Base-by-base conservation (phyloP, 768 basidiomycete species). In the Boletus rex-veris region DNA sequence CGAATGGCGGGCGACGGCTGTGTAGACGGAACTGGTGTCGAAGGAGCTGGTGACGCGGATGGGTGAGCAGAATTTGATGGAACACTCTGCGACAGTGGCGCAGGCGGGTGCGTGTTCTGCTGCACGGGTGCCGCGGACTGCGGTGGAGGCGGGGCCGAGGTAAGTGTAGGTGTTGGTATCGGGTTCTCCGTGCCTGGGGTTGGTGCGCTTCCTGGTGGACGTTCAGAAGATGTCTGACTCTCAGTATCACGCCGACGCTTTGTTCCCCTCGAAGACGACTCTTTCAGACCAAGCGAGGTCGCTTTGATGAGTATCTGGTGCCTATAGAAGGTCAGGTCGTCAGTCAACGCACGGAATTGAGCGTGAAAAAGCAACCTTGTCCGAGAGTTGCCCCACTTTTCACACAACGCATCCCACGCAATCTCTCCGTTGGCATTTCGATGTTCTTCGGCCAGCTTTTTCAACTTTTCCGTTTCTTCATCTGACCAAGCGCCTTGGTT, bases 221-320 rank as follows among this genome's bases (percentile, higher is more conserved):
- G 58, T 52, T 71, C 59, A 47, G 69, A 54, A 11, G 62, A 48
- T 14, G 55, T 18, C 21, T 71, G 68, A 15, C 71, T 71, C 3
- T 77, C 73, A 21, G 70, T 62, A 43, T 79, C 80, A 40, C 81
- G 78, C 40, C 80, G 77, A 41, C 87, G 79, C 62, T 88, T 88
- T 30, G 75, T 74, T 7, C 80, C 84, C 40, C 85, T 71, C 1
- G 78, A 78, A 16, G 87, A 82, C 58, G 85, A 88, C 60, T 87
- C 86, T 68, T 91, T 91, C 45, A 92, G 74, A 10, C 87, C 86
- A 16, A 92, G 68, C n/a, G 78, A 73, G 2, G 86, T 92, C 2
- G 89, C 90, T 69, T 90, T 91, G 55, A 90, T 81, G 33, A 91
- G 73, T 51, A 92, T 90, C 66, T 92, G 90, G 61, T 90, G 88